These are phyloP conservation scores for Pulveroboletus sp. DNA, from an alignment of 768 basidiomycete species.

Conservation along the genomic window DNA sequence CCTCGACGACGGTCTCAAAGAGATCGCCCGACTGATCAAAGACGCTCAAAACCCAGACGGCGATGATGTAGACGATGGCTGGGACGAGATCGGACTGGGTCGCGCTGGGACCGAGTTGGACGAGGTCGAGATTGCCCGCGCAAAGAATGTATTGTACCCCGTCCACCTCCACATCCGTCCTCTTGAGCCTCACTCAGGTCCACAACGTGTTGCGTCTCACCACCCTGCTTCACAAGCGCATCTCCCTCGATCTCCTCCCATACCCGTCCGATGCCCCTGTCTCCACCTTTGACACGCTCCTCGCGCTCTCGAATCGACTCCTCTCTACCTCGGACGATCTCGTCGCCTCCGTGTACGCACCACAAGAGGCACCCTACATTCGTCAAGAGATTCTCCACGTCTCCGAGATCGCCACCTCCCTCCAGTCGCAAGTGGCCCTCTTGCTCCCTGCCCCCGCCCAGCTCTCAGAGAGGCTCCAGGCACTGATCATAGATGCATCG, in stretches of 20 bases:
- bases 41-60: slow-evolving; percentile 26
- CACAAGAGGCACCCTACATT: slow-evolving; percentile 50
- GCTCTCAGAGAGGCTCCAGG: slow-evolving; percentile 23
- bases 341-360: slow-evolving; percentile 59
- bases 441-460: slow-evolving; percentile 24
- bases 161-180: not conserved
- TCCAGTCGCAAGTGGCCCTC: slow-evolving; percentile 31
- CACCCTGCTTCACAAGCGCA: slow-evolving; percentile 58
- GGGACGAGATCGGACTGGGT: slow-evolving; percentile 56
- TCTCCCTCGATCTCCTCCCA: slow-evolving; percentile 49
- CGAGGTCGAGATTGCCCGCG: slow-evolving; percentile 47
- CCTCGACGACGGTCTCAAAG: slow-evolving; percentile 57
- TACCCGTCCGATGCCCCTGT: slow-evolving; percentile 24
- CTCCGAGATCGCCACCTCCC: slow-evolving; percentile 32
- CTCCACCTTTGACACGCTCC: slow-evolving; percentile 48
- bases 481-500: slow-evolving; percentile 18
- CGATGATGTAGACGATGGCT: slow-evolving; percentile 44
- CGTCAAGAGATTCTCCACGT: slow-evolving; percentile 38
- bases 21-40: slow-evolving; percentile 53
- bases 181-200: slow-evolving; percentile 38
- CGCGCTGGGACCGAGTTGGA: slow-evolving; percentile 42
- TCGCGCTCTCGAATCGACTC: slow-evolving; percentile 46
- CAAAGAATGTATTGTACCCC: slow-evolving; percentile 48
- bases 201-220: slow-evolving; percentile 56
- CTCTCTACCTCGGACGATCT: slow-evolving; percentile 61